These are phyloP conservation scores for Pichia heedii DNA, from an alignment of 805 yeast genomes.

Conservation along the genomic window DNA sequence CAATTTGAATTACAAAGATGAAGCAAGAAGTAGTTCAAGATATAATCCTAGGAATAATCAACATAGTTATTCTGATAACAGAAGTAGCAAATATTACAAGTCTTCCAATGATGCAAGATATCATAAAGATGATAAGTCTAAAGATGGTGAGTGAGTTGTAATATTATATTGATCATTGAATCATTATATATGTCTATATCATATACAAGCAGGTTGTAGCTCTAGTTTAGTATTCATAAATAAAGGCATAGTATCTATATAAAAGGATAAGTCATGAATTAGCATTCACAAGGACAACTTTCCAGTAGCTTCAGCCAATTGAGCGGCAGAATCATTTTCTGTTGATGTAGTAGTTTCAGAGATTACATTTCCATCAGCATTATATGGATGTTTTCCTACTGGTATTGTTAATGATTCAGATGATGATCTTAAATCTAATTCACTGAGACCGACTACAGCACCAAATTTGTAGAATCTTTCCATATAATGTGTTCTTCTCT, in stretches of 20 bases:
- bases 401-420: conserved; percentile 19
- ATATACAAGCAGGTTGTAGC: too few species aligned
- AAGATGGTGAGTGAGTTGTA: too few species aligned
- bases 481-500: conserved; percentile 54
- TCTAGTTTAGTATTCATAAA: too few species aligned
- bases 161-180: too few species aligned
- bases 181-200: too few species aligned
- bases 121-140: too few species aligned
- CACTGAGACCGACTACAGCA: conserved; percentile 67
- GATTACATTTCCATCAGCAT: conserved; percentile 1
- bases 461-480: conserved; percentile 68
- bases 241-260: too few species aligned
- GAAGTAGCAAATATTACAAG: too few species aligned
- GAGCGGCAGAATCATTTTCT: background rate
- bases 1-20: background rate
- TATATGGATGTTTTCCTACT: conserved; percentile 25
- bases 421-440: conserved; percentile 58
- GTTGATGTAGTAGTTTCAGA: background rate
- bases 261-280: too few species aligned
- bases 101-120: too few species aligned
- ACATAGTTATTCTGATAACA: too few species aligned
- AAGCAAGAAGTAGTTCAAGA: background rate
- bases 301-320: background rate
- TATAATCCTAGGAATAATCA: too few species aligned
- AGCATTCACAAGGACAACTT: background rate